phyloP scores from a whole-genome alignment of 108 stramenopile species.

The Nitzschia palea region DNA sequence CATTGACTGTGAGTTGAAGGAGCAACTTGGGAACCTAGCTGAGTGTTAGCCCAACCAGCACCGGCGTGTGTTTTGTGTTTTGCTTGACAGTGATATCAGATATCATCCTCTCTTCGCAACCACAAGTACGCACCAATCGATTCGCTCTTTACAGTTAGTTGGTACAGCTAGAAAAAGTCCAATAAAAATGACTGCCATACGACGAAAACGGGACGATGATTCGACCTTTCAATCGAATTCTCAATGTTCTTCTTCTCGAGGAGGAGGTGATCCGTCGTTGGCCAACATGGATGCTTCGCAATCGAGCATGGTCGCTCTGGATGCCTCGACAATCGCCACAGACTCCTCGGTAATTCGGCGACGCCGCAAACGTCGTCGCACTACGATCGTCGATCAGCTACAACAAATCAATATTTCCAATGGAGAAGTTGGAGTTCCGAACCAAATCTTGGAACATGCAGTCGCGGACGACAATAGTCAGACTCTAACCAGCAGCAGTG shows the following conservation, averaged over 20 bases:
- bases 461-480: slow-evolving; percentile 1
- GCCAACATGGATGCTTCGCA: not conserved
- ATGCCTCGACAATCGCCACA: not conserved
- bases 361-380: not conserved
- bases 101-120: not conserved
- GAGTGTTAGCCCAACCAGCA: too few species aligned
- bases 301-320: not conserved
- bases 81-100: too few species aligned
- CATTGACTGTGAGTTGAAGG: too few species aligned
- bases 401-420: slow-evolving; percentile 7
- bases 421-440: slow-evolving; percentile 3
- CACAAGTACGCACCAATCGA: not conserved
- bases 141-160: not conserved
- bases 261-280: not conserved
- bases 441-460: slow-evolving; percentile 14
- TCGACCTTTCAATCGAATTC: slow-evolving; percentile 9
- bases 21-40: too few species aligned
- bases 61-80: too few species aligned
- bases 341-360: not conserved
- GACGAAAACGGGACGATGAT: slow-evolving; percentile 18
- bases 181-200: slow-evolving; percentile 6
- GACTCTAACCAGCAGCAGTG: not conserved
- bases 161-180: not conserved
- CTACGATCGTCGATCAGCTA: slow-evolving; percentile 9
- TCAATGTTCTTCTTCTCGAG: not conserved